Evolutionary conservation across 768 basidiomycete genomes (phyloP), one percentile per base, ranked within the genome.

Genomic region (Symmetrospora coprosmae): DNA sequence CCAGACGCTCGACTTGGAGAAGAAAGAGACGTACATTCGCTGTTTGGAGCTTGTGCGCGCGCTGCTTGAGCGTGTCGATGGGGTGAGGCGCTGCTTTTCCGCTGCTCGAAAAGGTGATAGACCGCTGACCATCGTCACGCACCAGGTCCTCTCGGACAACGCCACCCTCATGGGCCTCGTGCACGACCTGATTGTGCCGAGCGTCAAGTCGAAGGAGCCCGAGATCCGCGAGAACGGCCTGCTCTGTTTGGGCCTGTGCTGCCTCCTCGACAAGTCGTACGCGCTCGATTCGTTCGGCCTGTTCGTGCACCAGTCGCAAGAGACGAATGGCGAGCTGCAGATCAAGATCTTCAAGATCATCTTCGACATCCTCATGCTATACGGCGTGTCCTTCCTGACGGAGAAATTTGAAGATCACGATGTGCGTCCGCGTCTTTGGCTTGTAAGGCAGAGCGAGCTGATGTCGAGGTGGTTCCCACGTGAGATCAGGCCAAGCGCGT

Each of bases 101-200:
- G n/a, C n/a, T 75, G 13, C 25, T 11, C 19, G 13, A 41, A 16
- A 19, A 7, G 4, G 2, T 45, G 9, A 2, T 19, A 11, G 2
- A 39, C 21, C n/a, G n/a, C 17, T 1, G 8, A 52, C 8, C 40
- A 46, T 19, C 30, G 11, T 16, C 9, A 14, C 3, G 11, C 25
- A 11, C n/a, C 64, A 77, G 75, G 74, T 72, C 21, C 65, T 78
- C 9, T 71, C 82, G 64, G 82, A 84, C 61, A 83, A 84, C 68
- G 81, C 82, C 6, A 82, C 80, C 3, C 72, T 85, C 60, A 80
- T 82, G 61, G 84, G 86, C 27, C 72, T 78, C 21, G 69, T 81
- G 71, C 76, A 86, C 9, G 88, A 96, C 66, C 75, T 99, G 17
- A 87, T 96, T 68, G 80, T 94, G 31, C 92, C 92, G 2, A 81